Evolutionary conservation across 148 eudicot species (phyloP), one percentile per base, ranked within the genome.

Genomic region (Rhododendron ferrugineum): DNA sequence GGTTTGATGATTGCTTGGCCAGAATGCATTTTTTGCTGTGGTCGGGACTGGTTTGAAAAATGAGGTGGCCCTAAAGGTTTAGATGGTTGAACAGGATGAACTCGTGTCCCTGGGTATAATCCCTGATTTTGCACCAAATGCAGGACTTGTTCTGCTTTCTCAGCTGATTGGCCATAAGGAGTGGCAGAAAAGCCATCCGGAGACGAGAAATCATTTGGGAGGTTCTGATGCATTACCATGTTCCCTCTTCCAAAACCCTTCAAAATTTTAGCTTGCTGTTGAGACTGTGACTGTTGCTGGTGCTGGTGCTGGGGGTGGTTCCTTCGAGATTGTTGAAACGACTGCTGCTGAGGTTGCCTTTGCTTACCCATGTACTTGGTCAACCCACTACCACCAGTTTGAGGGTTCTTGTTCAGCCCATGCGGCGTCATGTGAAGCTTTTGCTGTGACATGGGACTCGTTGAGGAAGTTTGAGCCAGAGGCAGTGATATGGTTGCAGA

Each of bases 211-310:
- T 93, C 97, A 18, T 70, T 82, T 8, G 91, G 84, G 62, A 88
- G 85, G 84, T 88, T 96, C 87, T 90, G 95, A 88, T 90, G 92
- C 81, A 88, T 88, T 84, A 84, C 58, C 88, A 87, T 37, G 85
- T 88, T 96, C 86, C 89, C 92, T 91, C 93, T 89, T 70, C 94
- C 95, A 46, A 89, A 89, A 84, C 93, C 99, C 85, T 91, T 96
- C 82, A 81, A 73, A 84, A 85, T 80, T 88, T 94, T 95, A 87
- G 91, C 87, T 82, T 89, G 94, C 68, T 89, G 94, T 88, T 91
- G 95, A 87, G 92, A 42, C 86, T 92, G 93, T 32, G 88, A 70
- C 81, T 86, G 94, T 84, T 90, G 93, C 18, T 92, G 94, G 56
- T 90, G 94, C 79, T 88, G 94, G 62, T 90, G 94, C 79, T 87